phyloP scores from a whole-genome alignment of 2,329 filamentous ascomycete genomes.

The Parastagonospora nodorum region DNA sequence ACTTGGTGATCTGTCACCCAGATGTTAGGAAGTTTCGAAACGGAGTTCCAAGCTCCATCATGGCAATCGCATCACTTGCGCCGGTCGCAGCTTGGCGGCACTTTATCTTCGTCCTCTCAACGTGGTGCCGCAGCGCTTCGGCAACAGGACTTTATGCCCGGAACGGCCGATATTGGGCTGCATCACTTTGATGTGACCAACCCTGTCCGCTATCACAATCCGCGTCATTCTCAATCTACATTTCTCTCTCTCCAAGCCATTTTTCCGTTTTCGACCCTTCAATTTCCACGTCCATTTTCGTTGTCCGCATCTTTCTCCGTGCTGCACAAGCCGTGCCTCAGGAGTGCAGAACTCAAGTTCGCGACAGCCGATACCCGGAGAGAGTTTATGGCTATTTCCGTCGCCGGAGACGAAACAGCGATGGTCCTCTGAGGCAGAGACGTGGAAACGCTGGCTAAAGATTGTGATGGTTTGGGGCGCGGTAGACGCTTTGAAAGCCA shows the following conservation, averaged over 20 bases:
- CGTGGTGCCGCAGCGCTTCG: conserved; percentile 3
- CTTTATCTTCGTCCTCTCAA: background rate
- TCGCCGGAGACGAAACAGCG: background rate
- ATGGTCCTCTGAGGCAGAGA: background rate
- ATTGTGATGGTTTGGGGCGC: background rate
- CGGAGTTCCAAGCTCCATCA: background rate
- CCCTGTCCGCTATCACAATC: conserved; percentile 7
- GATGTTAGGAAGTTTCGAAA: background rate
- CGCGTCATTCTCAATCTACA: conserved; percentile 2
- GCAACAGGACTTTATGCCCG: background rate
- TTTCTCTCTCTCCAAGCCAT: background rate
- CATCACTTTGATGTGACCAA: conserved; percentile 7
- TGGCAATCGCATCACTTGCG: background rate
- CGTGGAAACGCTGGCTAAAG: background rate
- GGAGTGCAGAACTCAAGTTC: background rate
- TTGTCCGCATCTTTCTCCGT: background rate
- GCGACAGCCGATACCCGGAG: background rate
- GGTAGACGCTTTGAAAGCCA: background rate
- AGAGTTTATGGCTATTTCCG: background rate
- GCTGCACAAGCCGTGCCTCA: conserved; percentile 7
- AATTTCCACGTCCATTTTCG: background rate
- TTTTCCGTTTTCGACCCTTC: background rate
- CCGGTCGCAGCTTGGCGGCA: background rate
- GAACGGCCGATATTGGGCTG: conserved; percentile 7
- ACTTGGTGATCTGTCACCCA: background rate